Evolutionary conservation across 2,329 filamentous ascomycete genomes (phyloP), one percentile per base, ranked within the genome.

Genomic region (Aspergillus aculeatinus): DNA sequence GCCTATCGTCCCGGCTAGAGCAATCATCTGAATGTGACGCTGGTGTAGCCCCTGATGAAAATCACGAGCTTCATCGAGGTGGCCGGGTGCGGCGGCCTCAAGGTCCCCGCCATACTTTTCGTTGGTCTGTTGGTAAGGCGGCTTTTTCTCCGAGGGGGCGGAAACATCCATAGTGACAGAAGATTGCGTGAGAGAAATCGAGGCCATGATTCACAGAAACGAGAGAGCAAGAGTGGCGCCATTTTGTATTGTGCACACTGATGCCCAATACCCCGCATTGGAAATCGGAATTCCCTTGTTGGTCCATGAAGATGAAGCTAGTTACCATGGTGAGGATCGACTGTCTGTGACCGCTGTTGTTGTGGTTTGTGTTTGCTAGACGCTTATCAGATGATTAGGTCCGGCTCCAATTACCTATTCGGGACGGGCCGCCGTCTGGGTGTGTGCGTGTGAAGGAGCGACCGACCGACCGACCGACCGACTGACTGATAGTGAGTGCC

Each of bases 21-120:
- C 72, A 50, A 76, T 76, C 72, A 76, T 75, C 59, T 74, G 70
- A 53, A 74, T 74, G 33, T 74, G 72, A 7, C 72, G 67, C 57
- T 73, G 68, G 44, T 70, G 67, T 9, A 74, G 68, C 14, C 71
- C 72, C 39, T 72, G 68, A 48, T 57, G 63, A 48, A 71, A 62
- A 10, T 59, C 48, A 9, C 51, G 59, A 44, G 65, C 59, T 44
- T 71, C 68, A 10, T 64, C 61, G 48, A 70, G 50, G 42, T 69
- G 68, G 5, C 61, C 65, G 3, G 66, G 59, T 0, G 60, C 58
- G 16, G 16, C 9, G 59, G 63, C 62, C 60, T 69, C 68, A 51
- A 63, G 55, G 50, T 70, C 67, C 5, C 21, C 48, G 25, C 48
- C n/a, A 12, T 19, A 10, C 39, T 39, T 21, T 12, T 48, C 48